Conservation (phyloP, 2,329 filamentous ascomycete genomes). For the Penicillium sp. region DNA sequence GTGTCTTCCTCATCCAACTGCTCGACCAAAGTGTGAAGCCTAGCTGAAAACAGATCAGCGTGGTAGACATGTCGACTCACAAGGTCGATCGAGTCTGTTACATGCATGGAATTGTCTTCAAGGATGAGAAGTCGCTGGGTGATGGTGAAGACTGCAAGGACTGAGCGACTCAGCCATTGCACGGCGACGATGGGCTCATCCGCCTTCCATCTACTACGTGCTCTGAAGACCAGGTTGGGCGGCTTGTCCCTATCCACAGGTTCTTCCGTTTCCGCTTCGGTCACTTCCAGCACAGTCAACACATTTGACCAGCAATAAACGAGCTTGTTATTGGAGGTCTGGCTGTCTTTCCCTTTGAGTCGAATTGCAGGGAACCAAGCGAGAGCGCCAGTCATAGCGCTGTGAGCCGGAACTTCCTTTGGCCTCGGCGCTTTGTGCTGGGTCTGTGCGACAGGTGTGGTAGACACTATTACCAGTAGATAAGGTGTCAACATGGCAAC, state of each 20-base stretch:
- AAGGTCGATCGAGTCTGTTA: slow-evolving; percentile 93
- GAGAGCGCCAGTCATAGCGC: slow-evolving; percentile 87
- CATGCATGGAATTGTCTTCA: slow-evolving; percentile 82
- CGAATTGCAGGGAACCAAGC: slow-evolving; percentile 98
- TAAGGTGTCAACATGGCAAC: slow-evolving; percentile 97
- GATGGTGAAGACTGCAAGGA: slow-evolving; percentile 87
- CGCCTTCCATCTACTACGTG: slow-evolving; percentile 85
- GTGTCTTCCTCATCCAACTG: slow-evolving; percentile 81
- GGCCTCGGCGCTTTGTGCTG: slow-evolving; percentile 91
- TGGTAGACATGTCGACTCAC: slow-evolving; percentile 92
- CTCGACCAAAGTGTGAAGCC: slow-evolving; percentile 81
- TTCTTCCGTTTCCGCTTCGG: slow-evolving; percentile 61
- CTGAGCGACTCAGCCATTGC: slow-evolving; percentile 93
- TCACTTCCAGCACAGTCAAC: slow-evolving; percentile 87
- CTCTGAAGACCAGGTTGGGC: slow-evolving; percentile 73
- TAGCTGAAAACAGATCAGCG: slow-evolving; percentile 81
- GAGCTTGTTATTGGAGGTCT: slow-evolving; percentile 73
- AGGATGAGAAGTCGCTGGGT: slow-evolving; percentile 90
- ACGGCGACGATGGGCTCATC: slow-evolving; percentile 95
- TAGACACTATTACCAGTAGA: slow-evolving; percentile 92
- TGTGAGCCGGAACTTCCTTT: slow-evolving; percentile 86
- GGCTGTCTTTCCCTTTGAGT: slow-evolving; percentile 71
- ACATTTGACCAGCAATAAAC: slow-evolving; percentile 99
- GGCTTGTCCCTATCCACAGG: slow-evolving; percentile 72
- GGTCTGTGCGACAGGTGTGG: slow-evolving; percentile 91